Evolutionary conservation across 108 stramenopile genomes (phyloP), one percentile per base, ranked within the genome.

Genomic region (Cyclostephanos tholiformis): DNA sequence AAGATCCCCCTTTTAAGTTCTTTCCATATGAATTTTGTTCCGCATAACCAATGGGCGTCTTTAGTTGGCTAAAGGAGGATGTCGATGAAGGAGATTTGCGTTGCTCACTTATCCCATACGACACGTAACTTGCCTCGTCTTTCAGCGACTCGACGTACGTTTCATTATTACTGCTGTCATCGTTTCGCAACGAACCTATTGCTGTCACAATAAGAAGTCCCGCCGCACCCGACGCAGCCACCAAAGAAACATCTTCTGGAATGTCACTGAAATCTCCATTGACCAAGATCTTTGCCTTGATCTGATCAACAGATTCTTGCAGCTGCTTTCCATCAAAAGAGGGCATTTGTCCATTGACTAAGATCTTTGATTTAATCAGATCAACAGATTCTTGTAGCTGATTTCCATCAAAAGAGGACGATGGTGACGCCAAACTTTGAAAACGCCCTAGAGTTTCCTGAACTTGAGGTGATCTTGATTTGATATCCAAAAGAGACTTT

Each of bases 401-500:
- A 0, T 29, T 58, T 20, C 52, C 52, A 52, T 52, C 52, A 52
- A 52, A 25, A 23, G 56, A 57, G 19, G 59, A 32, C 2, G 59
- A 1, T 38, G 59, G 59, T 4, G 17, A 4, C 4, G 26, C 11
- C 19, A 19, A n/a, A 25, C 12, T 6, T 60, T 60, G 29, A 17
- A 60, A 38, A 38, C 32, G 32, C 16, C 32, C 59, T 36, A 60
- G 35, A 19, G 59, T 12, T 30, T 30, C 36, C 32, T 60, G 30
- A 30, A 60, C 8, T 36, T 60, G 59, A 14, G 59, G 59, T 17
- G 59, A 0, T 36, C 59, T 60, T 39, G 19, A 38, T 17, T 36
- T 60, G 35, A 60, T 6, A 36, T 60, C 59, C 38, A 36, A 60
- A 17, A 60, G 32, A 17, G 59, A 38, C 13, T 60, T 60, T 19